Percentiles rank a stretch among this genome's conserved stretches.
Evolutionary conservation across 2,329 filamentous ascomycete genomes (phyloP).

Genomic region (Trichoderma sp.): DNA sequence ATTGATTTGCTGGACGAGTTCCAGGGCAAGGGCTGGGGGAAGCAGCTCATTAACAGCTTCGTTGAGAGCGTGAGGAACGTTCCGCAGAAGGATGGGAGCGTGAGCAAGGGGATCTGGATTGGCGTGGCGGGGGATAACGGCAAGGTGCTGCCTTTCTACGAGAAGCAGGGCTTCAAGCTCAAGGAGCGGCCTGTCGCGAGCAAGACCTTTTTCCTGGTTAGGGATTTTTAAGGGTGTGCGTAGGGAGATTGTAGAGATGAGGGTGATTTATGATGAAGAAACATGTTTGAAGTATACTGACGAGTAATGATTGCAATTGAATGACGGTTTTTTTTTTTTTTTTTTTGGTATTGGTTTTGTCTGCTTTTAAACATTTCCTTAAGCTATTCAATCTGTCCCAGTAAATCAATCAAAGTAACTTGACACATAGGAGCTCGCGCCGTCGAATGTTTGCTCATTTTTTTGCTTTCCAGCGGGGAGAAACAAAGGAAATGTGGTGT

Average conservation of each 20-base stretch:
- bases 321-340: no score
- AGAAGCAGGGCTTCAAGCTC: conserved; percentile 44
- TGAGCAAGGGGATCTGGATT: conserved; percentile 39
- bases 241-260: neutral
- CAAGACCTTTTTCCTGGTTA: conserved; percentile 42
- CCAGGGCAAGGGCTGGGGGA: conserved; percentile 45
- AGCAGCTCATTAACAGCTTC: conserved; percentile 40
- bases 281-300: neutral
- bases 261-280: neutral
- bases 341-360: neutral
- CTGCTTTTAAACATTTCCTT: neutral
- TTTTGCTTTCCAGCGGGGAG: neutral
- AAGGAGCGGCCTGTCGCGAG: conserved; percentile 35
- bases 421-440: neutral
- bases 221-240: conserved; percentile 27
- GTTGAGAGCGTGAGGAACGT: conserved; percentile 36
- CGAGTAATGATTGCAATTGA: neutral
- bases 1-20: conserved; percentile 44
- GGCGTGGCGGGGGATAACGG: conserved; percentile 45
- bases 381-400: conserved; percentile 1
- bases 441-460: neutral
- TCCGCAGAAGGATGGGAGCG: conserved; percentile 10
- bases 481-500: neutral
- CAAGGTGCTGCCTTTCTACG: conserved; percentile 48
- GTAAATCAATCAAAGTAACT: neutral